These are phyloP conservation scores for Monosporascus ibericus DNA, from an alignment of 2,329 filamentous ascomycete genomes.

Conservation along the genomic window DNA sequence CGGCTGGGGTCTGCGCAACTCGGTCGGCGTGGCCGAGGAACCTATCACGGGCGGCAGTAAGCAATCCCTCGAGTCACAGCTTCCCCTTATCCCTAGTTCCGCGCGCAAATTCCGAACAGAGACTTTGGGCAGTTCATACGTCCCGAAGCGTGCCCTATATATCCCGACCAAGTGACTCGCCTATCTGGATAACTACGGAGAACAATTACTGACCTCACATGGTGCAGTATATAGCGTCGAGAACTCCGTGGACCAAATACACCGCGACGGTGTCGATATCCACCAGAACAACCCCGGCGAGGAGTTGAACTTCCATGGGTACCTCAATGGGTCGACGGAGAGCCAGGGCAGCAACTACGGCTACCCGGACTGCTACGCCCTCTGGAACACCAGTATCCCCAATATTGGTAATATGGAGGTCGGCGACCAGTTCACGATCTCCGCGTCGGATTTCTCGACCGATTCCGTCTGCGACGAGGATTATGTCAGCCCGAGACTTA, in stretches of 20 bases:
- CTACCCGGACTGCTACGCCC: conserved; percentile 62
- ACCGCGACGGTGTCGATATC: conserved; percentile 52
- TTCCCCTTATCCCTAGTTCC: no score
- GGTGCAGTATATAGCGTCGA: conserved; percentile 51
- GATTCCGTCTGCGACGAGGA: conserved; percentile 39
- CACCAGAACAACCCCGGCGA: conserved; percentile 66
- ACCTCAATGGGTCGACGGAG: conserved; percentile 27
- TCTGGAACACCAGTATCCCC: conserved; percentile 51
- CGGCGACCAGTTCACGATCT: conserved; percentile 43
- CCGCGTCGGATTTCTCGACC: conserved; percentile 23
- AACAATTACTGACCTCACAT: no score
- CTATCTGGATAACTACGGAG: no score
- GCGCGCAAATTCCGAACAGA: no score
- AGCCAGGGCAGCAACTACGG: conserved; percentile 50
- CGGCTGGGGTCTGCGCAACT: conserved; percentile 68
- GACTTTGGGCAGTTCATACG: no score
- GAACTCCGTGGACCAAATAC: conserved; percentile 61
- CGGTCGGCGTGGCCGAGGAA: conserved; percentile 62
- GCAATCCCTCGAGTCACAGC: no score
- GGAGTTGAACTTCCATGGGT: conserved; percentile 66
- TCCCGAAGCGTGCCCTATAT: no score
- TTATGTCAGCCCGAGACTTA: conserved; percentile 46
- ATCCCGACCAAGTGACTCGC: no score
- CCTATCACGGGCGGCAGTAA: conserved; percentile 36
- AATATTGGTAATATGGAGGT: conserved; percentile 32